These are phyloP conservation scores for Phytophthora meadii DNA, from an alignment of 352 stramenopile genomes.

Conservation along the genomic window DNA sequence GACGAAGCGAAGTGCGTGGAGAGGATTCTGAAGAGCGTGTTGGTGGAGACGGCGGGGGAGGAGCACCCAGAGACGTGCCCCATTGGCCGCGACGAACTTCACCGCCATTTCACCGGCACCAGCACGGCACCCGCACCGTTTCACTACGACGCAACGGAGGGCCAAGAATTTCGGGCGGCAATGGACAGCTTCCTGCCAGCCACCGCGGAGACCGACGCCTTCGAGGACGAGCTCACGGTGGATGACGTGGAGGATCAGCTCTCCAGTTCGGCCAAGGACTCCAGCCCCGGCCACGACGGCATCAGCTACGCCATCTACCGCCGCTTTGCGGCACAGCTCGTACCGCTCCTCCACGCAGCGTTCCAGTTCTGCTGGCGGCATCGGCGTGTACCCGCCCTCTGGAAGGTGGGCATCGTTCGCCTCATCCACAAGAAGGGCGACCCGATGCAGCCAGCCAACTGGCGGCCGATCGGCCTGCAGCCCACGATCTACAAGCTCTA, in stretches of 20 bases:
- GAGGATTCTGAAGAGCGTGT: not conserved
- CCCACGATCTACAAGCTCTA: conserved; percentile 46
- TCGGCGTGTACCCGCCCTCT: conserved; percentile 14
- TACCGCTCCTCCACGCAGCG: conserved; percentile 12
- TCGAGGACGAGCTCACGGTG: not conserved
- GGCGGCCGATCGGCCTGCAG: conserved; percentile 44
- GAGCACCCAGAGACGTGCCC: not conserved
- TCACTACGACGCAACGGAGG: too few relatives aligned
- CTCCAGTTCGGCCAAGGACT: not conserved
- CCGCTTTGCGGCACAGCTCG: conserved; percentile 16
- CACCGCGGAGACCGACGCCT: not conserved
- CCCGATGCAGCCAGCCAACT: conserved; percentile 14
- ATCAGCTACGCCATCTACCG: conserved; percentile 30
- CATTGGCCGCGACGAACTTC: too few relatives aligned
- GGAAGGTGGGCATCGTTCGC: conserved; percentile 25
- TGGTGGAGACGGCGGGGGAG: not conserved
- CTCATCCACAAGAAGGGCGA: conserved; percentile 41
- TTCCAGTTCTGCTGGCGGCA: conserved; percentile 17
- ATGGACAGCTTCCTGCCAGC: not conserved
- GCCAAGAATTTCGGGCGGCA: not conserved
- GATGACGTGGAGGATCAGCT: conserved; percentile 41
- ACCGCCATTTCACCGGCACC: not conserved
- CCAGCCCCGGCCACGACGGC: conserved; percentile 29
- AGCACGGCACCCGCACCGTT: not conserved
- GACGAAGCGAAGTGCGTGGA: conserved; percentile 9